Percentiles rank a stretch among this genome's conserved stretches.
Evolutionary conservation across 192 early-diverging fungal genomes (phyloP).

Genomic region (Coemansia aciculifera): DNA sequence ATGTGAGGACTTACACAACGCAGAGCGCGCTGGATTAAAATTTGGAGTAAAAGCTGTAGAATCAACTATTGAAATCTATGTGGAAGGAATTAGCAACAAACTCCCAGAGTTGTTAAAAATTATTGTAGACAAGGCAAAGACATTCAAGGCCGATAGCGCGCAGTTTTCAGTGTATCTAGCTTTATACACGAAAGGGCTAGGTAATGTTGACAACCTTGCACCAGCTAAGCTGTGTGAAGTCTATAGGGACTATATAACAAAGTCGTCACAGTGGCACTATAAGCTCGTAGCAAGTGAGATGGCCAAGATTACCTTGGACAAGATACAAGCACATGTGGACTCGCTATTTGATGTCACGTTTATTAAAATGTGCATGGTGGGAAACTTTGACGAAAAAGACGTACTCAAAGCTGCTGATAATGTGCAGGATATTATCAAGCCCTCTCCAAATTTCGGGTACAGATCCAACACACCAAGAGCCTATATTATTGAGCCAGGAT

Average conservation of each 20-base stretch:
- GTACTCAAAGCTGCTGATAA: background rate
- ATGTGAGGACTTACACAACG: constrained; percentile 70
- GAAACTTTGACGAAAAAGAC: background rate
- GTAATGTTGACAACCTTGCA: background rate
- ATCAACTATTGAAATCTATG: constrained; percentile 58
- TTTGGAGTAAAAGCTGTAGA: constrained; percentile 31
- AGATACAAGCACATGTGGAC: background rate
- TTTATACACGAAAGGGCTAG: background rate
- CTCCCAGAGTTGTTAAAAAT: background rate
- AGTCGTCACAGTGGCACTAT: background rate
- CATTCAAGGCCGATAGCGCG: background rate
- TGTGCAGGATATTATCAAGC: constrained; percentile 17
- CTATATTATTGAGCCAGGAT: constrained; percentile 79
- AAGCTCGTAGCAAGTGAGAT: background rate
- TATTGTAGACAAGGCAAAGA: background rate
- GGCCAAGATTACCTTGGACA: constrained; percentile 1
- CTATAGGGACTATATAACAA: background rate
- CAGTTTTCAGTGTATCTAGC: background rate
- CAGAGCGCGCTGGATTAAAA: background rate
- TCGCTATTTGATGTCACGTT: constrained; percentile 32
- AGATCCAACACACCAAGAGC: constrained; percentile 89
- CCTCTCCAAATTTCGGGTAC: constrained; percentile 48
- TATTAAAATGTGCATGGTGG: background rate
- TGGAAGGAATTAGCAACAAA: background rate
- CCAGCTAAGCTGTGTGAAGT: background rate